Conservation (phyloP, 106 monocot genomes). For the Amphibolis antarctica region DNA sequence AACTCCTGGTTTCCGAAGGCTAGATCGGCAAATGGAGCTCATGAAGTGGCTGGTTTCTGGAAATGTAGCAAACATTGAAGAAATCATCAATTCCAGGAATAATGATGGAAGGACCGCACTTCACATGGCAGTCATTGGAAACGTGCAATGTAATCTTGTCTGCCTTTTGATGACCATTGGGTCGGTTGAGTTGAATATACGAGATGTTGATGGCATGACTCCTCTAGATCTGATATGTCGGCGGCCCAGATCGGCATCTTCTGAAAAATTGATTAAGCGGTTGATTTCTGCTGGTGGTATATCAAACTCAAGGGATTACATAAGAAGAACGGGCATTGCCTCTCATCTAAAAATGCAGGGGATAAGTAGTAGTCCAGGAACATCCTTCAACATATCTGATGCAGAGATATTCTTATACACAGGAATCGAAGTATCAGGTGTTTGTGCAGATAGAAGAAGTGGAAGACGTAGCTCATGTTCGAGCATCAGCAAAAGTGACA, state of each 20-base stretch:
- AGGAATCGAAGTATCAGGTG: neutral
- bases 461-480: slow-evolving; percentile 48
- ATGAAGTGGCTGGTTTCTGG: slow-evolving; percentile 40
- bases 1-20: slow-evolving; percentile 59
- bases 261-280: slow-evolving; percentile 58
- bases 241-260: slow-evolving; percentile 35
- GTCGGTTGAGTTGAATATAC: slow-evolving; percentile 53
- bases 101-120: slow-evolving; percentile 67
- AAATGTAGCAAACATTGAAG: slow-evolving; percentile 22
- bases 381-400: slow-evolving; percentile 65
- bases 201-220: slow-evolving; percentile 61
- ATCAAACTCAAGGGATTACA: slow-evolving; percentile 28
- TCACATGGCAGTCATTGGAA: slow-evolving; percentile 59
- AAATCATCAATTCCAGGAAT: slow-evolving; percentile 52
- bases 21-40: slow-evolving; percentile 75
- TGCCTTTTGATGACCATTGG: slow-evolving; percentile 46
- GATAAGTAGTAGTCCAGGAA: slow-evolving; percentile 55
- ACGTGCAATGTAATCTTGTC: slow-evolving; percentile 49
- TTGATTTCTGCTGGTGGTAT: slow-evolving; percentile 62
- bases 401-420: slow-evolving; percentile 65
- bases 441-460: slow-evolving; percentile 10
- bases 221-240: slow-evolving; percentile 56
- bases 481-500: slow-evolving; percentile 23
- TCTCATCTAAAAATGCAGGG: slow-evolving; percentile 44
- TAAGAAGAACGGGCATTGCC: slow-evolving; percentile 18